Base-by-base conservation (phyloP, 176 grass and related monocot species). In the Raddia guianensis region DNA sequence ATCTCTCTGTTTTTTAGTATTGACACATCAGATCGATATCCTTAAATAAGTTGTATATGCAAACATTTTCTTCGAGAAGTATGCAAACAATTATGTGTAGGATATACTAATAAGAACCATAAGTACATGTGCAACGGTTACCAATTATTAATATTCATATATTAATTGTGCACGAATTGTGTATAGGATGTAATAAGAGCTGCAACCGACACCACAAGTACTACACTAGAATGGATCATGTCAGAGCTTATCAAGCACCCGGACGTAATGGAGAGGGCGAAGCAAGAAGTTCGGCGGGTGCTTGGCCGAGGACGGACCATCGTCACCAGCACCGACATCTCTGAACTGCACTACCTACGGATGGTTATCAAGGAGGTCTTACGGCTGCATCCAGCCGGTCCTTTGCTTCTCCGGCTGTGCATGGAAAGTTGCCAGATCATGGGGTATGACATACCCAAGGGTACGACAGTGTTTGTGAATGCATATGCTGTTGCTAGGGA, bases 311-410 rank as follows among this genome's bases (percentile, higher is more conserved):
- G 10, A 11, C 52, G 78, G 58, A 65, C 35, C 48, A 32, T 73
- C 34, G 5, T 73, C 58, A 37, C 12, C 13, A 43, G 53, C 2
- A 15, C 47, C 0, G 53, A 82, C 16, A 47, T 73, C 10, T 47
- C 4, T 32, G 69, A 16, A 73, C 80, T 82, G 1, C 37, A 4
- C 58, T 73, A 82, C 12, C 1, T 82, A 15, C 53, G 14, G 15
- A 64, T 82, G 48, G 47, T 73, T 1, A 64, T 73, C 47, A 73
- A 82, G 57, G 80, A 82, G 69, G 70, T 64, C 63, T 57, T 82
- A 1, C 73, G 80, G 18, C 51, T 82, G 48, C 80, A 65, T 43
- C 79, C 61, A 19, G 61, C 75, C 4, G 40, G 40, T n/a, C 18
- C 49, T 9, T 2, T 55, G 1, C 34, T 68, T 1, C 34, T 37